Base-by-base conservation (phyloP, 768 basidiomycete genomes). In the Candolleomyces aberdarensis region DNA sequence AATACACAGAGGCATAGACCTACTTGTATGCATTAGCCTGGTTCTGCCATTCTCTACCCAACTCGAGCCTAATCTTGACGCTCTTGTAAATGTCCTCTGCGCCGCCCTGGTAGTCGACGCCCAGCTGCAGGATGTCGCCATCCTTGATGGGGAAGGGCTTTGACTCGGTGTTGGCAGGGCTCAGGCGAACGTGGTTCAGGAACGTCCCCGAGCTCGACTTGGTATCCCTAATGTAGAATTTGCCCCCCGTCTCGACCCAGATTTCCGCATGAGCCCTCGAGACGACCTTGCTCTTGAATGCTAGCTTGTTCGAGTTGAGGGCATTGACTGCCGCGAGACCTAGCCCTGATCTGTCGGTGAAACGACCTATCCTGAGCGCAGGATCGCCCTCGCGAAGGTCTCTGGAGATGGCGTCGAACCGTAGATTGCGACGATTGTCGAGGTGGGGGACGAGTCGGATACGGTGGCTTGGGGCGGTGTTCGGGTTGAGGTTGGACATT, bases 81-180 rank as follows among this genome's bases (percentile, higher is more conserved):
- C 91, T 93, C 76, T 97, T 91, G 74, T 96, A 98, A 56, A 96
- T 94, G 73, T 98, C 96, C 77, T 98, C 95, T 7, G 92, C 86
- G 0, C 96, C 96, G 6, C 96, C 96, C 73, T 98, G 96, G 75
- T 97, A 99, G 71, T 98, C 96, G 29, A 98, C 94, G 2, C 96
- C 96, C 0, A 98, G 85, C 75, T 98, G 96, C 19, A 98, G 75
- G 31, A 98, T 83, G 75, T 98, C 96, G 1, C 96, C 96, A 63
- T 98, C 96, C 75, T 91, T 93, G 66, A 98, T 79, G 63, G 84
- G 84, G 62, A 81, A 87, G 0, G 93, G 84, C 43, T 86, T 77
- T 5, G 87, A 90, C 71, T 96, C 96, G 7, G 85, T 82, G 52
- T 89, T 90, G 11, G 96, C 94, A 0, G 88, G 80, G 41, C 87